These are phyloP conservation scores for Oemleria cerasiformis DNA, from an alignment of 306 rosid species.

Conservation along the genomic window DNA sequence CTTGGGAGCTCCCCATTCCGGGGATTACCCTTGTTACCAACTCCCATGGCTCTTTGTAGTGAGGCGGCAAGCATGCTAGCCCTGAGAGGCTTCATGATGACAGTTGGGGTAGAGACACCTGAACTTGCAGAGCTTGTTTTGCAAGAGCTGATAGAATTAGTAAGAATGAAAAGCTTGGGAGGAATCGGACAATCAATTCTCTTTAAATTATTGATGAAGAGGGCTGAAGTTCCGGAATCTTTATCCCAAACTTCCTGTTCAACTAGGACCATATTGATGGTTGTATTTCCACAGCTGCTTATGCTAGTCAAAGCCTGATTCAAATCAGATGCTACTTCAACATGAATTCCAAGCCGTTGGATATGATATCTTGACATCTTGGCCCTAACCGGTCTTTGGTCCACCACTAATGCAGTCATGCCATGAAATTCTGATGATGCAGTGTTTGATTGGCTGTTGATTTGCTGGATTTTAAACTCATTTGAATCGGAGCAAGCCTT, in stretches of 20 bases:
- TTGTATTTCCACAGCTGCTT: conserved; percentile 40
- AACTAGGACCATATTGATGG: conserved; percentile 56
- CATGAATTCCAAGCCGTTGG: conserved; percentile 75
- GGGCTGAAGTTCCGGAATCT: conserved; percentile 43
- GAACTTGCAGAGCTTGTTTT: conserved; percentile 33
- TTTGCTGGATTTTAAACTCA: conserved; percentile 48
- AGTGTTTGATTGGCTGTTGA: conserved; percentile 52
- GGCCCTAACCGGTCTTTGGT: conserved; percentile 70
- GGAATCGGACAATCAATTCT: conserved; percentile 35
- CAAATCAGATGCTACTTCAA: conserved; percentile 62
- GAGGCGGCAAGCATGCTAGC: conserved; percentile 94
- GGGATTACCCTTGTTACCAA: conserved; percentile 56
- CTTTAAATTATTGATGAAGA: conserved; percentile 40
- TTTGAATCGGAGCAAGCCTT: conserved; percentile 42
- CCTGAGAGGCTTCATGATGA: conserved; percentile 80
- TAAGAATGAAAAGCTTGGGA: conserved; percentile 71
- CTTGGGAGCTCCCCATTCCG: conserved; percentile 72
- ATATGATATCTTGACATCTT: conserved; percentile 87
- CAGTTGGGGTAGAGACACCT: conserved; percentile 37
- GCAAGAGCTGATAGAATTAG: conserved; percentile 51
- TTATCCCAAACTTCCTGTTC: conserved; percentile 88
- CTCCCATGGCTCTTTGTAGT: conserved; percentile 72
- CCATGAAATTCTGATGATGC: conserved; percentile 67
- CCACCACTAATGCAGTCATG: conserved; percentile 71
- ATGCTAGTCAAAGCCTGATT: conserved; percentile 51